Base-by-base conservation (phyloP, 306 rosid species). In the Trifolium pratense region DNA sequence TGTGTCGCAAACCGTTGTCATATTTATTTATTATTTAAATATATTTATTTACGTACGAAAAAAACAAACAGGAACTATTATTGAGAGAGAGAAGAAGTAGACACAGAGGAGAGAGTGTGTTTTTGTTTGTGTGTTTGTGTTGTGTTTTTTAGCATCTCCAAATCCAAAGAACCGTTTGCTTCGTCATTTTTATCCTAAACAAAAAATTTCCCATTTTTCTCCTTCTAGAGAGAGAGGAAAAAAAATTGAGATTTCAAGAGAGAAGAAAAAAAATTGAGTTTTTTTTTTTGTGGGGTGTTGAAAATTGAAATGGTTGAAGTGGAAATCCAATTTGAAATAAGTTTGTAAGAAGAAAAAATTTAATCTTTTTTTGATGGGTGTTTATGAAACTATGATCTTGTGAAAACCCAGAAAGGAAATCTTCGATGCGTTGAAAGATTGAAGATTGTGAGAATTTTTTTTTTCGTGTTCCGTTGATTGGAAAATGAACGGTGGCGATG, bases 401-500 rank as follows among this genome's bases (percentile, higher is more conserved):
- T 77, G 84, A 81, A 64, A 88, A 84, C 81, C 85, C 84, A 78
- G 83, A 75, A 51, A 73, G 80, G 87, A 88, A 87, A 86, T 89
- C 91, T 86, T 85, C 86, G 88, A 86, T 91, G 81, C 81, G 79
- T 77, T 61, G 84, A 84, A 79, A 79, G 87, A 83, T 87, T 82
- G 68, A 49, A 52, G 77, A 72, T 72, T 73, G 62, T 83, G 45
- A 55, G 78, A 56, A 66, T 77, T 66, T 52, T 55, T 78, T 39
- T 83, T 3, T 29, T 29, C 32, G 40, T 75, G 77, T 69, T 72
- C 73, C 80, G 88, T 89, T 71, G 91, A 84, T 87, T 75, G 68
- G 64, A 79, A 82, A 81, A 95, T 95, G 99, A 90, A 87, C 85
- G 97, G 92, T 76, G 91, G 90, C 80, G 96, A 90, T 84, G 99